phyloP scores from a whole-genome alignment of 495 filamentous ascomycete genomes.

The Aspergillus biplanus region DNA sequence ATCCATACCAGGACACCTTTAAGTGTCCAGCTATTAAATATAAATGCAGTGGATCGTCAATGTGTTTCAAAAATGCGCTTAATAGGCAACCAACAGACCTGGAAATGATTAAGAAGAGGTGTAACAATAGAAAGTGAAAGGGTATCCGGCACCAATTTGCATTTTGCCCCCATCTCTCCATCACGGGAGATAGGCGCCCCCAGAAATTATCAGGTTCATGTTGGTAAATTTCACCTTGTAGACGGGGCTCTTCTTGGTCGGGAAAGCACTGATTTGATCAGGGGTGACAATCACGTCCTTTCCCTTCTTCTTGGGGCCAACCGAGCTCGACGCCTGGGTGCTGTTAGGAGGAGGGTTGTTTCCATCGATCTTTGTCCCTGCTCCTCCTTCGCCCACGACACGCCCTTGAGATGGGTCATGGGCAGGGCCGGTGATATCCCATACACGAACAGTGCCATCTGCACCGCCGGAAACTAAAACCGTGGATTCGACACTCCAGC shows the following conservation, averaged over 20 bases:
- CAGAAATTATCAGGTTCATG: conserved; percentile 90
- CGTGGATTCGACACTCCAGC: conserved; percentile 86
- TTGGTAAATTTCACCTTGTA: conserved; percentile 91
- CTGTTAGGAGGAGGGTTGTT: conserved; percentile 38
- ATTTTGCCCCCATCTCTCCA: conserved; percentile 22
- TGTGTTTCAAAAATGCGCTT: neutral
- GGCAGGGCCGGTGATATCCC: conserved; percentile 77
- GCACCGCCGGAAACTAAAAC: conserved; percentile 86
- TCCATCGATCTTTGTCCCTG: conserved; percentile 57
- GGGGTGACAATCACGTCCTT: conserved; percentile 90
- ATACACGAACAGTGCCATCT: conserved; percentile 90
- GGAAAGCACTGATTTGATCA: conserved; percentile 91
- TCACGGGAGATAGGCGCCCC: conserved; percentile 78
- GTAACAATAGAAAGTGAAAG: conserved; percentile 6
- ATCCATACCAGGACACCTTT: conserved; percentile 20
- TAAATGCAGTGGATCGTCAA: conserved; percentile 5
- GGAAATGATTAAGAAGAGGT: neutral
- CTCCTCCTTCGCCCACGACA: conserved; percentile 57
- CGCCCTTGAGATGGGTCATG: conserved; percentile 61
- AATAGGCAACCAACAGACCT: neutral
- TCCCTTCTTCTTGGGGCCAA: conserved; percentile 72
- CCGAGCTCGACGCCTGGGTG: conserved; percentile 41
- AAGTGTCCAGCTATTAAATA: conserved; percentile 9
- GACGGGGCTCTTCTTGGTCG: conserved; percentile 94
- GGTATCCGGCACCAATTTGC: conserved; percentile 37